Conservation (phyloP, 352 stramenopile species). For the Globisporangium iwayamae region DNA sequence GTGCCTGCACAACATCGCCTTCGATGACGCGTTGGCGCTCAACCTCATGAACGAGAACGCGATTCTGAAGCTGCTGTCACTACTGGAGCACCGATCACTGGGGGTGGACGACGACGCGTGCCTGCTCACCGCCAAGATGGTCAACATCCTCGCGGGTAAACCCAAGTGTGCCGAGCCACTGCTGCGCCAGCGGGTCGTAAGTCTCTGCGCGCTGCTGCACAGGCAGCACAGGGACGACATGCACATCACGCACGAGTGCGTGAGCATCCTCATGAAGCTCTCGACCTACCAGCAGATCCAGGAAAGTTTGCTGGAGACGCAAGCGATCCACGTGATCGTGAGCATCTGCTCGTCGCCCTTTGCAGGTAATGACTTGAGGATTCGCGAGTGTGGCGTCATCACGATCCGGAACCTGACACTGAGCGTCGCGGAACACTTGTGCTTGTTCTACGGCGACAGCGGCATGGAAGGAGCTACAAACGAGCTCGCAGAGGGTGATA, state of each 20-base stretch:
- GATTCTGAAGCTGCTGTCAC: constrained; percentile 33
- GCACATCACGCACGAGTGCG: constrained; percentile 40
- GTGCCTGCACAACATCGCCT: constrained; percentile 61
- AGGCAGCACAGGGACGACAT: constrained; percentile 29
- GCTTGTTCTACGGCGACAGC: constrained; percentile 46
- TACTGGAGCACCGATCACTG: constrained; percentile 46
- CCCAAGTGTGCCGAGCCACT: constrained; percentile 39
- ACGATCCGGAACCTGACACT: constrained; percentile 71
- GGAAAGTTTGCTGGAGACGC: constrained; percentile 42
- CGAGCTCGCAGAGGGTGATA: constrained; percentile 11
- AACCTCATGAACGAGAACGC: constrained; percentile 54
- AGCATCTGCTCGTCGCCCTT: constrained; percentile 41
- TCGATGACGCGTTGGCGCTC: constrained; percentile 55
- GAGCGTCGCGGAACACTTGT: constrained; percentile 50
- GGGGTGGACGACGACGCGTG: constrained; percentile 38
- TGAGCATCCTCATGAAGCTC: constrained; percentile 48
- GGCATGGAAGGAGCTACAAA: constrained; percentile 15
- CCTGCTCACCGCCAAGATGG: constrained; percentile 32
- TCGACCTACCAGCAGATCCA: constrained; percentile 75
- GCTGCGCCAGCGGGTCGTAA: constrained; percentile 47
- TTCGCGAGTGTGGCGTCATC: constrained; percentile 53
- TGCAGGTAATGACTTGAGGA: constrained; percentile 19
- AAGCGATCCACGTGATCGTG: constrained; percentile 57
- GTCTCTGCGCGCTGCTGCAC: constrained; percentile 52
- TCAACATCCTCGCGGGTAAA: constrained; percentile 51